phyloP scores from a whole-genome alignment of 2,329 filamentous ascomycete species.

The Monilinia laxa region DNA sequence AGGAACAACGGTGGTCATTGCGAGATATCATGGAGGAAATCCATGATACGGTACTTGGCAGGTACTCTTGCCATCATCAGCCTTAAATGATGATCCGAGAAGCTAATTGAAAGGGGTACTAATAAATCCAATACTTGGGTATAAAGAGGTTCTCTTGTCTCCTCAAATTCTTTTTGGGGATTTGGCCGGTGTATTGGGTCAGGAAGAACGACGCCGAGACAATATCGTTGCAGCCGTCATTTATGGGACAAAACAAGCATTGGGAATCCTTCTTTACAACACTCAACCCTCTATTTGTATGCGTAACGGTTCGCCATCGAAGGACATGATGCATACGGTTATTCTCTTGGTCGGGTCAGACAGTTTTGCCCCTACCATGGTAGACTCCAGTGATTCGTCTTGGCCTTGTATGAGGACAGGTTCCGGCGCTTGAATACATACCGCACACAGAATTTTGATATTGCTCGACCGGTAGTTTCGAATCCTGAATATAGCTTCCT shows the following conservation, averaged over 20 bases:
- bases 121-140: not conserved
- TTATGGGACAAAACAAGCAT: not conserved
- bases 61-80: slow-evolving; percentile 14
- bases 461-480: not conserved
- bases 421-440: not conserved
- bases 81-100: slow-evolving; percentile 5
- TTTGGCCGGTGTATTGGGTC: not conserved
- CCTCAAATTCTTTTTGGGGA: not conserved
- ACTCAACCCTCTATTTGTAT: not conserved
- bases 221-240: not conserved
- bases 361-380: slow-evolving; percentile 3
- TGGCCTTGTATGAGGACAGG: not conserved
- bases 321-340: slow-evolving; percentile 4
- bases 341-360: not conserved
- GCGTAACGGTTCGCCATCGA: not conserved
- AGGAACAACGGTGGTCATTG: not conserved
- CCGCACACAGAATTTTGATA: not conserved
- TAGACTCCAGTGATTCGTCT: not conserved
- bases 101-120: not conserved
- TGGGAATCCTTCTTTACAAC: not conserved
- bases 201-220: not conserved
- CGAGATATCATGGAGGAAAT: not conserved
- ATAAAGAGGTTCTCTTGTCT: slow-evolving; percentile 13
- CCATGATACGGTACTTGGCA: not conserved
- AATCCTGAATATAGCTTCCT: not conserved